Conservation (phyloP, 2,329 filamentous ascomycete genomes). For the Aspergillus candidus region DNA sequence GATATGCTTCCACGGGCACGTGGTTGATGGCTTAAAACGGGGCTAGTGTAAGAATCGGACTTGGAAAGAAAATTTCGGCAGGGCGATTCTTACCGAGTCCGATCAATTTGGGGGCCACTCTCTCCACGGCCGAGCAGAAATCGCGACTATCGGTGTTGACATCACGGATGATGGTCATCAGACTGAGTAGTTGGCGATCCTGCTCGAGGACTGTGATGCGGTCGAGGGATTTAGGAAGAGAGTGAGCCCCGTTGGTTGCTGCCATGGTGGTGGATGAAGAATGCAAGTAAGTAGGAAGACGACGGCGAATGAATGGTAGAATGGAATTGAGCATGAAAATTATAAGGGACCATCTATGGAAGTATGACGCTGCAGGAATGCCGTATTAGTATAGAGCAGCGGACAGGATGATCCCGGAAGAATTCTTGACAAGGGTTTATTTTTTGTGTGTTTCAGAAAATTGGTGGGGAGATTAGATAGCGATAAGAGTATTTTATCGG, state of each 20-base stretch:
- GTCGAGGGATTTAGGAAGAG: neutral
- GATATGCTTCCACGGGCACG: constrained; percentile 9
- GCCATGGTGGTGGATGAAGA: neutral
- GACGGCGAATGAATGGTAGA: too few species aligned
- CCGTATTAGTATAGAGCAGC: too few species aligned
- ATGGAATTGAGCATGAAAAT: too few species aligned
- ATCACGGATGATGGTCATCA: constrained; percentile 17
- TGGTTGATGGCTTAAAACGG: constrained; percentile 12
- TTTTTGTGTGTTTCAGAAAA: too few species aligned
- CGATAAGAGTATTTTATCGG: too few species aligned
- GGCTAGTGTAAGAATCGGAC: too few species aligned
- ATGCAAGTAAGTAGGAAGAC: neutral
- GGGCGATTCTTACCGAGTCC: constrained; percentile 5
- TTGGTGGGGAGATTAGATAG: too few species aligned
- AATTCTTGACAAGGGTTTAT: too few species aligned
- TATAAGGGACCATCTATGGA: too few species aligned
- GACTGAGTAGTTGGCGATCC: constrained; percentile 6
- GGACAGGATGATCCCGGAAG: too few species aligned
- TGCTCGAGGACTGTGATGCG: constrained; percentile 10
- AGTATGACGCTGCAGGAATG: too few species aligned
- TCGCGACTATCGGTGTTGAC: constrained; percentile 5
- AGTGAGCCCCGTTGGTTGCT: too few species aligned
- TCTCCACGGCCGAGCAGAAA: constrained; percentile 10
- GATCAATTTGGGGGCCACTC: constrained; percentile 8
- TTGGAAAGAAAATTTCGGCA: neutral